Conservation (phyloP, 2,329 filamentous ascomycete species). For the Venturia aucupariae region DNA sequence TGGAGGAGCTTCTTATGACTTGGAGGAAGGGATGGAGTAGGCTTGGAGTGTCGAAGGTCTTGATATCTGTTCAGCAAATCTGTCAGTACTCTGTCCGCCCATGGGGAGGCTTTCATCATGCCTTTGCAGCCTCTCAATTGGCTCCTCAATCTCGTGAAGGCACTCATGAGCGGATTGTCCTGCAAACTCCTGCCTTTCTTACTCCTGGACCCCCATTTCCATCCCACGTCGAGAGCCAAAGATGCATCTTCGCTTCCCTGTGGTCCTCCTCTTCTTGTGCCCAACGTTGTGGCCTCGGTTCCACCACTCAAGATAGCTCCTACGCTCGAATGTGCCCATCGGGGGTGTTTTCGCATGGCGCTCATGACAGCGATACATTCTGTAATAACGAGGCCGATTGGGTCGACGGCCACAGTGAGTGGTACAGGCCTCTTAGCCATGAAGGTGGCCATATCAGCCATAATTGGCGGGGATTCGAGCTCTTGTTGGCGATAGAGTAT, state of each 20-base stretch:
- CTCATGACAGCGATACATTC: conserved; percentile 99
- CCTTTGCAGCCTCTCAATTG: conserved; percentile 81
- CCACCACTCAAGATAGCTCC: conserved; percentile 84
- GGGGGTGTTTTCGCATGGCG: conserved; percentile 93
- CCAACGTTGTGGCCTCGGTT: conserved; percentile 33
- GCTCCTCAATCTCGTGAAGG: conserved; percentile 79
- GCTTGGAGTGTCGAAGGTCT: conserved; percentile 77
- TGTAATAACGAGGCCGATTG: conserved; percentile 87
- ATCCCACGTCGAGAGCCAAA: conserved; percentile 46
- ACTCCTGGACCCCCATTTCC: conserved; percentile 85
- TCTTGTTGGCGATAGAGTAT: background rate
- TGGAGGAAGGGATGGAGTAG: conserved; percentile 91
- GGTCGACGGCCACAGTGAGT: conserved; percentile 62
- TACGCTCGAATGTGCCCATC: conserved; percentile 92
- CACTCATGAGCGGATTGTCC: conserved; percentile 92
- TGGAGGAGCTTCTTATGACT: conserved; percentile 92
- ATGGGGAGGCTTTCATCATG: conserved; percentile 25
- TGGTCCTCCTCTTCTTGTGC: conserved; percentile 27
- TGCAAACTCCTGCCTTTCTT: conserved; percentile 97
- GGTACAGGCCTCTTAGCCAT: conserved; percentile 5
- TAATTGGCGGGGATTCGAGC: background rate
- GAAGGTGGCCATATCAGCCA: background rate
- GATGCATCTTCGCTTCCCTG: conserved; percentile 46
- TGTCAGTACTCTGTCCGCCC: background rate
- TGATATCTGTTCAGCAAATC: conserved; percentile 55